phyloP scores from a whole-genome alignment of 1,139 yeast species.

The Cylindricascospora bacillispora region DNA sequence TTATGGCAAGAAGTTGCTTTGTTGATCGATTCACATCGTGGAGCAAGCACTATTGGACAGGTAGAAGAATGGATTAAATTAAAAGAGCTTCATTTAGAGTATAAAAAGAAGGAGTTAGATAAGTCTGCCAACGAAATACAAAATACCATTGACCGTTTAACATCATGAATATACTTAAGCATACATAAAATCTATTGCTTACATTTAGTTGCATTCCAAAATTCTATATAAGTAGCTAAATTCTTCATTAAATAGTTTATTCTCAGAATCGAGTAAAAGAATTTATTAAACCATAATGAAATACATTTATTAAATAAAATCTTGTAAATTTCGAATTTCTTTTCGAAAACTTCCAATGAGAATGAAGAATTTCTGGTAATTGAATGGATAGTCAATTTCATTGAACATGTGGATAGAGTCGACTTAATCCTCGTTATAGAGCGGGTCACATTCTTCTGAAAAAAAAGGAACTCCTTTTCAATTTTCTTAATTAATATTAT shows the following conservation, averaged over 20 bases:
- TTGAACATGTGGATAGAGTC: no score
- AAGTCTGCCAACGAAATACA: constrained; percentile 21
- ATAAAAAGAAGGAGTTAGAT: constrained; percentile 13
- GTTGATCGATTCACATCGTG: constrained; percentile 22
- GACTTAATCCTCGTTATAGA: no score
- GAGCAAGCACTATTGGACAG: constrained; percentile 16
- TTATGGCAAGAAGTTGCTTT: constrained; percentile 26
- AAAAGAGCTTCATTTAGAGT: constrained; percentile 17
- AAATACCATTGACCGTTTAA: constrained; percentile 17
- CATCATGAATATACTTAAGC: no score
- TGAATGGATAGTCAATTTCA: no score
- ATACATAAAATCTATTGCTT: no score
- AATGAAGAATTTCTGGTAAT: no score
- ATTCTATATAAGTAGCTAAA: not conserved
- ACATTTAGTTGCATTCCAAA: no score
- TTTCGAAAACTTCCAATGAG: no score
- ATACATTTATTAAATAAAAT: not conserved
- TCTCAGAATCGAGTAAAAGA: not conserved
- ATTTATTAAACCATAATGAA: not conserved
- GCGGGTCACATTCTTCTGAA: no score
- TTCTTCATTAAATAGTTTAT: not conserved
- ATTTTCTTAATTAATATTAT: no score
- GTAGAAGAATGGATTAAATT: constrained; percentile 20
- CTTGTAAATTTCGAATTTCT: no score
- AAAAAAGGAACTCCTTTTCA: no score